These are phyloP conservation scores for Sarocladium brachiariae DNA, from an alignment of 2,329 filamentous ascomycete species.

Conservation along the genomic window DNA sequence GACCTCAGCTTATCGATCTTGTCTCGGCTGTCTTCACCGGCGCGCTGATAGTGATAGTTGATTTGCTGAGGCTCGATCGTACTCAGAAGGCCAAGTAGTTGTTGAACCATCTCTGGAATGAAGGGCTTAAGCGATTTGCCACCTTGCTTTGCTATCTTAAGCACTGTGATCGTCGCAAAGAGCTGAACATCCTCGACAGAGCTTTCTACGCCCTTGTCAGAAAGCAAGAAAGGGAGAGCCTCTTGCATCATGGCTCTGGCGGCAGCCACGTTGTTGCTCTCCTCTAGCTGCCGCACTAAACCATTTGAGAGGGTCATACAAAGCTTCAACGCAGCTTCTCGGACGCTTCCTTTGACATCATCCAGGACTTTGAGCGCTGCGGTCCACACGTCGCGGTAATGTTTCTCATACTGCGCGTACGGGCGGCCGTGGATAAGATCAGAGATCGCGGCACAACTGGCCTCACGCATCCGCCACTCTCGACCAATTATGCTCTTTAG, in stretches of 20 bases:
- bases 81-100: conserved; percentile 74
- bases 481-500: conserved; percentile 79
- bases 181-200: conserved; percentile 79
- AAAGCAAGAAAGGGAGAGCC: conserved; percentile 84
- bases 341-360: conserved; percentile 89
- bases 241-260: conserved; percentile 76
- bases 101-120: conserved; percentile 73
- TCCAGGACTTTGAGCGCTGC: conserved; percentile 86
- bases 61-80: conserved; percentile 83
- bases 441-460: conserved; percentile 82
- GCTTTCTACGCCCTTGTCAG: conserved; percentile 82
- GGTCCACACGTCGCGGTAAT: conserved; percentile 79
- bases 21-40: conserved; percentile 78
- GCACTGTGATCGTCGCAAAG: conserved; percentile 75
- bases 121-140: conserved; percentile 73
- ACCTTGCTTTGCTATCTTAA: conserved; percentile 85
- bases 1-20: conserved; percentile 85
- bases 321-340: conserved; percentile 71
- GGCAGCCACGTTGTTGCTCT: conserved; percentile 59
- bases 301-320: conserved; percentile 80
- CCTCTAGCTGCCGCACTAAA: conserved; percentile 77
- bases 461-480: conserved; percentile 90
- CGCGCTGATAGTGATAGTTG: conserved; percentile 89
- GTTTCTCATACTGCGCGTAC: conserved; percentile 71
- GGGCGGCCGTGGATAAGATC: conserved; percentile 80